Evolutionary conservation across 495 filamentous ascomycete genomes (phyloP), one percentile per base, ranked within the genome.

Genomic region (Parathielavia appendiculata): DNA sequence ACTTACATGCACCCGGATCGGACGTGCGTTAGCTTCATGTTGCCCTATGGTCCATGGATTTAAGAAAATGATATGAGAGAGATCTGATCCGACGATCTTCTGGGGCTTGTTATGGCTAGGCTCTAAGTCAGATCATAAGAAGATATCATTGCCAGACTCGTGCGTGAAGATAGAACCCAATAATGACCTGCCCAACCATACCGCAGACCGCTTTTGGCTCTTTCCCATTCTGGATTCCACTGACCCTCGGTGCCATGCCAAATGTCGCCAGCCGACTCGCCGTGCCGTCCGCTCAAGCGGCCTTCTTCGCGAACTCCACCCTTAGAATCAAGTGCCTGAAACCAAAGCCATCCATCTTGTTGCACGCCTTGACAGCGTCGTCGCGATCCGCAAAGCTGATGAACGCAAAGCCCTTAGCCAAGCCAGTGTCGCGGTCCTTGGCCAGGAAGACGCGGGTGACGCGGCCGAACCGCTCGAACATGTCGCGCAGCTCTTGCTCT

Each of bases 331-430:
- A 78, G 75, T 95, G 90, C 70, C 87, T 86, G 76, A 91, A 95
- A 69, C 90, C 90, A 74, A 88, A 96, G 63, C 95, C 95, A 76
- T 98, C 93, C 87, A 98, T 89, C 80, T 96, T 97, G 76, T 88
- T 86, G 75, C 92, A 96, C 9, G 93, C 93, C 74, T 84, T 88
- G 57, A 87, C 85, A 55, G 93, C 93, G 75, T 98, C 95, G 58
- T 76, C 72, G 63, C 92, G 82, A 62, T 97, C 93, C 50, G 85
- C 85, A 73, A 91, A 98, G 71, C 89, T 95, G 76, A 98, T 95
- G 72, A 98, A 98, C 17, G 93, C 93, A 68, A 97, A 98, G 45
- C 93, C 93, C 82, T 98, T 98, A 53, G 95, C 93, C 63, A 90
- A 69, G 56, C 89, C 87, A 36, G 95, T 97, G 49, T 97, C 95